Base-by-base conservation (phyloP, 192 early-diverging fungal genomes). In the Coemansia sp. region DNA sequence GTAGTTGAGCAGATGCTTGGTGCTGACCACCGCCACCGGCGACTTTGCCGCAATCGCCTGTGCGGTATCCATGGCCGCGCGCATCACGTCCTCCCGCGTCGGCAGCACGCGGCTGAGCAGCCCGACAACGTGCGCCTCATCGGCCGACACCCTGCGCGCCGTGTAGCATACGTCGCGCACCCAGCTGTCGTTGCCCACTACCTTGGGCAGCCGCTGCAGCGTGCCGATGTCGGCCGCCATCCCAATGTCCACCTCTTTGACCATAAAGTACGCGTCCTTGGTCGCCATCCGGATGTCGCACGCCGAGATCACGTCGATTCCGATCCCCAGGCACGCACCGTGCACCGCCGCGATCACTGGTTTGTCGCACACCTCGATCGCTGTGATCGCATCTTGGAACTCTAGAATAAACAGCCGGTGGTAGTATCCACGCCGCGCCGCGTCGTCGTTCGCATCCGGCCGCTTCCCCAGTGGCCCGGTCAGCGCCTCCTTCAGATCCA, bases 161-260 rank as follows among this genome's bases (percentile, higher is more conserved):
- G 94, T 95, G 33, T 88, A 84, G 66, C 90, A 92, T 9, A 93
- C 70, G 57, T 99, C 97, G 65, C 94, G 90, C 30, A 95, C 89
- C 88, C 90, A 89, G 70, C 87, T 88, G 57, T 86, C 76, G 78
- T 95, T 97, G 23, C 91, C 94, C 47, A 94, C 92, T 6, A 96
- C 82, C 79, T 97, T 97, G 50, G 94, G 94, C 21, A 99, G 79
- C 24, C 97, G 86, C 80, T 99, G 97, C 53, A 99, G 83, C 24
- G 93, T 95, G 32, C 92, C 93, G 22, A 94, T 71, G 70, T 98
- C 96, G 6, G 96, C 96, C 22, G 93, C 92, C 67, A 98, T 62
- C 8, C 92, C 95, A 74, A 97, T 83, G 72, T 96, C 94, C 18
- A 96, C 91, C 80, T 97, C 91, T 81, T 94, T 93, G 35, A 95